phyloP scores from a whole-genome alignment of 2,329 filamentous ascomycete species.

The Chrysoporthe cubensis region DNA sequence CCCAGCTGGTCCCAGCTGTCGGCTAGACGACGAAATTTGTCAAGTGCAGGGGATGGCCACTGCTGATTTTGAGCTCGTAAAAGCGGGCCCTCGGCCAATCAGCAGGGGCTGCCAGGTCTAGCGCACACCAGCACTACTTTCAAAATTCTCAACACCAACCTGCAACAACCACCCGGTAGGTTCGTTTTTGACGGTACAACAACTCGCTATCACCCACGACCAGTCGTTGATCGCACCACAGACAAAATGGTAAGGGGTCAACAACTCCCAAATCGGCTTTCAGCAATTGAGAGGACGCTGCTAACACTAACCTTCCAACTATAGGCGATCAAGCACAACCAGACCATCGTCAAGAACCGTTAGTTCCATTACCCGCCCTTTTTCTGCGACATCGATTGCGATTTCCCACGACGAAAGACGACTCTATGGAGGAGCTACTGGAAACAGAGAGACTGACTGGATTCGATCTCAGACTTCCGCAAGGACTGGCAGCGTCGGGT shows the following conservation, averaged over 20 bases:
- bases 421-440: not conserved
- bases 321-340: constrained; percentile 99
- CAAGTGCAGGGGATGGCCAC: not conserved
- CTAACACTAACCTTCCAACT: constrained; percentile 38
- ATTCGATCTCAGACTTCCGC: constrained; percentile 76
- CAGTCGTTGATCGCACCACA: constrained; percentile 54
- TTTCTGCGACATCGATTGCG: constrained; percentile 30
- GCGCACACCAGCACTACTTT: constrained; percentile 28
- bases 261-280: constrained; percentile 20
- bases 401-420: constrained; percentile 34
- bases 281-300: constrained; percentile 31
- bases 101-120: constrained; percentile 2
- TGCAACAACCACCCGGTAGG: constrained; percentile 19
- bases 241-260: constrained; percentile 55
- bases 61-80: constrained; percentile 12
- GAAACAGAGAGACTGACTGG: constrained; percentile 44
- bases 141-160: constrained; percentile 27
- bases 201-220: constrained; percentile 23
- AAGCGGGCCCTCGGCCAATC: constrained; percentile 22
- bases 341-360: constrained; percentile 97
- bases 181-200: constrained; percentile 27
- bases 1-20: not conserved
- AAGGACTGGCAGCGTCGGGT: constrained; percentile 99
- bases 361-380: constrained; percentile 47
- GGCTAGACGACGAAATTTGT: not conserved